Evolutionary conservation across 176 grass and related monocot genomes (phyloP).

Genomic region (Lolium multiflorum): DNA sequence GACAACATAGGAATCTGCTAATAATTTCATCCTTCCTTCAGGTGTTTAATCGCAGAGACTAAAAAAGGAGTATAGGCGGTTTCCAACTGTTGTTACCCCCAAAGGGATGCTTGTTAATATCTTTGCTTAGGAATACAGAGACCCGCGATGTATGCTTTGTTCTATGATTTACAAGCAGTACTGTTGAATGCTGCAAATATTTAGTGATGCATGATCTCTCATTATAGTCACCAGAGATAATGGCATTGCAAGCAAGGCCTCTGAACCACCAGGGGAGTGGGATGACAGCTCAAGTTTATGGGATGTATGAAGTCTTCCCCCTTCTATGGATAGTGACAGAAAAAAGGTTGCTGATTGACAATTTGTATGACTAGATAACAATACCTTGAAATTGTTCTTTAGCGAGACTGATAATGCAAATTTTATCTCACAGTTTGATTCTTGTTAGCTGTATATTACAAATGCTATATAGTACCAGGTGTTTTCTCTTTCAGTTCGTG

Average conservation of each 20-base stretch:
- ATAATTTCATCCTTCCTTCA: conserved; percentile 40
- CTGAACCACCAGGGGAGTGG: conserved; percentile 23
- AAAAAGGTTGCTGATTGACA: conserved; percentile 29
- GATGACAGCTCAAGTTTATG: conserved; percentile 34
- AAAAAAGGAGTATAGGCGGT: conserved; percentile 49
- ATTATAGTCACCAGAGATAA: conserved; percentile 29
- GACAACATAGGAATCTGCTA: conserved; percentile 21
- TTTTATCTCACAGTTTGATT: neutral
- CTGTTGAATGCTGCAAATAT: conserved; percentile 36
- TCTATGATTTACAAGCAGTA: conserved; percentile 31
- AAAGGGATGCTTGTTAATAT: conserved; percentile 57
- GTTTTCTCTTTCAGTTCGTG: neutral
- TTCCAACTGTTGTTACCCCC: conserved; percentile 37
- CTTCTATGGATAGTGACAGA: neutral
- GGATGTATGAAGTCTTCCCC: conserved; percentile 21
- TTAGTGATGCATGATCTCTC: conserved; percentile 26
- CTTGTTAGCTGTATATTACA: conserved; percentile 38
- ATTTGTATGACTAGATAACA: conserved; percentile 47
- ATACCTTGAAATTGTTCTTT: conserved; percentile 35
- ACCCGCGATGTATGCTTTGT: conserved; percentile 24
- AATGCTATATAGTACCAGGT: conserved; percentile 24
- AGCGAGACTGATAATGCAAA: conserved; percentile 17
- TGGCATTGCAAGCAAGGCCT: conserved; percentile 8
- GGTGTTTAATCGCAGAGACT: conserved; percentile 57
- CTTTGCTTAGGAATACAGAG: conserved; percentile 57